Conservation (phyloP, 2,329 filamentous ascomycete genomes). For the Fulvia fulva region DNA sequence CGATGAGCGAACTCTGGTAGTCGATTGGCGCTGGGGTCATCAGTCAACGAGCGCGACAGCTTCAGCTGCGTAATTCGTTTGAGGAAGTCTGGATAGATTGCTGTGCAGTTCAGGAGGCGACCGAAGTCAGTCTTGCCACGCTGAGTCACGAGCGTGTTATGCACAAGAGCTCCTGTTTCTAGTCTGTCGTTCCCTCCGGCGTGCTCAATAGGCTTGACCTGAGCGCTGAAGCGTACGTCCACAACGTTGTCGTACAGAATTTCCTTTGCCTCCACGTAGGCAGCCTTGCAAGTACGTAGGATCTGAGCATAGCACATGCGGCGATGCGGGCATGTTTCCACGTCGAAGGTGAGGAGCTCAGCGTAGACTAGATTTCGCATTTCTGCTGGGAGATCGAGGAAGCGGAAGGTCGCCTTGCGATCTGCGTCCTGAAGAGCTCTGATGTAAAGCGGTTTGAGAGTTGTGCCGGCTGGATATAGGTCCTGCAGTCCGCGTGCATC, state of each 20-base stretch:
- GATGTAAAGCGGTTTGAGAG: slow-evolving; percentile 21
- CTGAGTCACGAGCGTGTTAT: neutral
- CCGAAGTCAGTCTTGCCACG: neutral
- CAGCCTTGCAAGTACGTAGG: slow-evolving; percentile 8
- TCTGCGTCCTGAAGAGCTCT: slow-evolving; percentile 13
- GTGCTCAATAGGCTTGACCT: too few relatives aligned
- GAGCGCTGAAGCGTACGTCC: neutral
- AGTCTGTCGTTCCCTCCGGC: too few relatives aligned
- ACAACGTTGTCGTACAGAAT: slow-evolving; percentile 22
- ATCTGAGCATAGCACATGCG: slow-evolving; percentile 7
- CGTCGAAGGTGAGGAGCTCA: slow-evolving; percentile 10
- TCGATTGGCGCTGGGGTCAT: neutral
- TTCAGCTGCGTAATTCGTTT: neutral
- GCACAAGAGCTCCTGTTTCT: neutral
- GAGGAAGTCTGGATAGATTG: neutral
- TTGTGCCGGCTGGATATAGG: slow-evolving; percentile 18
- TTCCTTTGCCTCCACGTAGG: slow-evolving; percentile 22
- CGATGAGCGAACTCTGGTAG: neutral
- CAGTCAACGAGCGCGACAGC: neutral
- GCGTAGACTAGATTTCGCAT: slow-evolving; percentile 22
- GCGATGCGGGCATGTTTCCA: neutral
- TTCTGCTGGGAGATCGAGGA: slow-evolving; percentile 25
- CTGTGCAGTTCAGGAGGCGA: neutral
- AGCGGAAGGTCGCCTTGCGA: slow-evolving; percentile 11
- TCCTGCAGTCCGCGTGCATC: slow-evolving; percentile 14